Base-by-base conservation (phyloP, 495 filamentous ascomycete genomes). In the Aspergillus coremiiformis region DNA sequence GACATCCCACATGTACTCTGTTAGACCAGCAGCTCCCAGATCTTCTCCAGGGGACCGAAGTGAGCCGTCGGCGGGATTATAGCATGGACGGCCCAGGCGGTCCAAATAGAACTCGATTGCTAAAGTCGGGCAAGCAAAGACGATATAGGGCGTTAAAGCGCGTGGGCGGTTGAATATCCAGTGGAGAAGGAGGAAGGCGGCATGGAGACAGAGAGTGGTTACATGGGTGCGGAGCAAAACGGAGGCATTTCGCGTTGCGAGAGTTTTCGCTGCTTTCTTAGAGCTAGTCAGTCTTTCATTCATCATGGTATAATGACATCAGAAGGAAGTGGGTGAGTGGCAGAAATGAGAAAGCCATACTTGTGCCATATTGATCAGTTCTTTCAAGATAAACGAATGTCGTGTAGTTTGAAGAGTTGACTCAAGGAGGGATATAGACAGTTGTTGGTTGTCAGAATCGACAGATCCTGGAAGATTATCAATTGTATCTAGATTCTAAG, bases 1-100 rank as follows among this genome's bases (percentile, higher is more conserved):
- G 22, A 96, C 78, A 72, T 98, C 93, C 78, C 92, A 97, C 85
- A 96, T 87, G 70, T 91, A 98, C 69, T 98, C 93, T 7, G 90
- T 97, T 67, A 98, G 71, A 0, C 93, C 93, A 22, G 85, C 80
- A 0, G 89, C 89, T 23, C 87, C 84, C 21, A 98, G 78, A 66
- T 97, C 93, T 65, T 97, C 92, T 15, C 93, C 93, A 0, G 85
- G 75, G 12, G 75, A 80, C 55, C 81, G 81, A 37, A 97, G 71
- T 3, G 82, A 80, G n/a, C 81, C 82, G 60, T 82, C 84, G 11
- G 63, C 63, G 4, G 78, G 46, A 45, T 78, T 78, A 66, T 84
- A 89, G 45, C 68, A 80, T 8, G 93, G 93, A 6, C 93, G 86
- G 0, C 87, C 87, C 7, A 89, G 78, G 29, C 79, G 79, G 64